Percentiles rank a stretch among this genome's conserved stretches.
These are phyloP conservation scores for Acanthamoeba triangularis DNA, from an alignment of 208 protist species.

Conservation along the genomic window DNA sequence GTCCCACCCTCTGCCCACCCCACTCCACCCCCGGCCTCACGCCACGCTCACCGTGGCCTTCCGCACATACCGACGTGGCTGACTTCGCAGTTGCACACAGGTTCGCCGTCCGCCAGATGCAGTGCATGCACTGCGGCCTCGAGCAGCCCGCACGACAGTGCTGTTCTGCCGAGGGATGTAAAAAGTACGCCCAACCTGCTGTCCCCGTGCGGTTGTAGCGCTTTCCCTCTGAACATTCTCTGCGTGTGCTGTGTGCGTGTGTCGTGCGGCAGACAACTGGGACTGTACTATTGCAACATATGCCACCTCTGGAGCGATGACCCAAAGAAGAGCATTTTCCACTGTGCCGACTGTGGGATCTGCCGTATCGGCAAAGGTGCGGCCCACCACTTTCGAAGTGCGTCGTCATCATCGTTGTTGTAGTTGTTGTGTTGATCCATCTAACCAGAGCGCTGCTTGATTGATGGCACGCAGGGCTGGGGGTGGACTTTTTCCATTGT, in stretches of 20 bases:
- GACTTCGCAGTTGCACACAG: background rate
- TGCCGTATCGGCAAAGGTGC: conserved; percentile 33
- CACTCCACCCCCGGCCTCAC: background rate
- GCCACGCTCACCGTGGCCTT: background rate
- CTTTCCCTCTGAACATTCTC: background rate
- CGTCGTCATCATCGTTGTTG: too few species aligned
- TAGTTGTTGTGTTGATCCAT: background rate
- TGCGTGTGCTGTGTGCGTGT: background rate
- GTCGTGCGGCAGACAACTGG: background rate
- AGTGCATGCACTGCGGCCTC: conserved; percentile 60
- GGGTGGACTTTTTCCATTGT: conserved; percentile 62
- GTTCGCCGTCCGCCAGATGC: conserved; percentile 39
- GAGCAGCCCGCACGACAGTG: background rate
- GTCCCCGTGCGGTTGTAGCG: background rate
- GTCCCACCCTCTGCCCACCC: too few species aligned
- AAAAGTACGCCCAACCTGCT: background rate
- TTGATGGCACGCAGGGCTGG: background rate
- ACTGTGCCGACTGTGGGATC: conserved; percentile 49
- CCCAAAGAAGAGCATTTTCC: conserved; percentile 32
- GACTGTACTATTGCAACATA: conserved; percentile 45
- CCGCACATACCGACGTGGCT: background rate
- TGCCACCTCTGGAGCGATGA: conserved; percentile 57
- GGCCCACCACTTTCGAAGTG: background rate
- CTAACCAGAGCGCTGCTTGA: background rate
- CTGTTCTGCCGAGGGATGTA: conserved; percentile 21